Conservation (phyloP, 2,329 filamentous ascomycete species). For the Penicillium sp. region DNA sequence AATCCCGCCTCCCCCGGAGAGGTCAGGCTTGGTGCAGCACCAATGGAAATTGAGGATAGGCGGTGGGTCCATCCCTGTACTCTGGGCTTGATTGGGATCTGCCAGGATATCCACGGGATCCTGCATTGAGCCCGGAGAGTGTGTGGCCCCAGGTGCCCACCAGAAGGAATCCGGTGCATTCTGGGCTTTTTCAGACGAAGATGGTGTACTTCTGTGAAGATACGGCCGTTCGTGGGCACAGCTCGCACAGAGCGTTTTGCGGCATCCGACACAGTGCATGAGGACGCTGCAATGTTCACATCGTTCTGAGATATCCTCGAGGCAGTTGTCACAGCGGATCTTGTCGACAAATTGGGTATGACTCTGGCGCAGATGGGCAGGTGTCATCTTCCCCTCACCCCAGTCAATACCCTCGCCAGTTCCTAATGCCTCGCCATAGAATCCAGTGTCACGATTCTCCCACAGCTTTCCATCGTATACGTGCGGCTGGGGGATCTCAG, state of each 20-base stretch:
- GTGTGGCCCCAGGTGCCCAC: slow-evolving; percentile 59
- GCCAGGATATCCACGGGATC: slow-evolving; percentile 39
- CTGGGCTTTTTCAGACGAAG: slow-evolving; percentile 10
- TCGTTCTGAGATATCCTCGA: slow-evolving; percentile 54
- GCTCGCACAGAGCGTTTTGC: slow-evolving; percentile 60
- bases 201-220: slow-evolving; percentile 29
- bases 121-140: slow-evolving; percentile 60
- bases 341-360: slow-evolving; percentile 55
- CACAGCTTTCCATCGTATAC: slow-evolving; percentile 54
- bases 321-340: slow-evolving; percentile 56
- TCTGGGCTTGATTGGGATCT: slow-evolving; percentile 21
- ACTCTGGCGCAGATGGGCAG: slow-evolving; percentile 55
- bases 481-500: slow-evolving; percentile 26
- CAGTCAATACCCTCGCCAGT: slow-evolving; percentile 45
- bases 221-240: slow-evolving; percentile 59
- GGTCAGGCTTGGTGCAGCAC: slow-evolving; percentile 61
- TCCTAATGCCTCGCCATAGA: slow-evolving; percentile 57
- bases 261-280: slow-evolving; percentile 62
- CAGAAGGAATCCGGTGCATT: slow-evolving; percentile 48
- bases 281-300: slow-evolving; percentile 62
- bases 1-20: slow-evolving; percentile 60
- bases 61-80: slow-evolving; percentile 34
- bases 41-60: slow-evolving; percentile 58
- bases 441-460: slow-evolving; percentile 56
- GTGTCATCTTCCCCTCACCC: slow-evolving; percentile 56